phyloP scores from a whole-genome alignment of 1,139 yeast species.

The Yamadazyma mexicana region DNA sequence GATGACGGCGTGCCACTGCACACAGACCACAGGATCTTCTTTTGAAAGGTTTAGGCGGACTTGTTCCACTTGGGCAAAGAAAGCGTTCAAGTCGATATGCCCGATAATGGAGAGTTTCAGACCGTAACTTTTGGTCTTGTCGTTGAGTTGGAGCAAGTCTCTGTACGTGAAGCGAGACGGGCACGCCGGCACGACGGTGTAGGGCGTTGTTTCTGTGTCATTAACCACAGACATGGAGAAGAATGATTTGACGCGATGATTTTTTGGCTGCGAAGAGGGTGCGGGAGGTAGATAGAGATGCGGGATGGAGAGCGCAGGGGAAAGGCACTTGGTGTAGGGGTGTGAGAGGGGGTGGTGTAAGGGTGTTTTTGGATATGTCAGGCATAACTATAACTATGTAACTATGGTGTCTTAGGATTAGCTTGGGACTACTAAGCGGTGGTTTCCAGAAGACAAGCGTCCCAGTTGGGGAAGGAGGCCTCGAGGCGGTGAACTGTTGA shows the following conservation, averaged over 20 bases:
- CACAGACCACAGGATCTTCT: conserved; percentile 87
- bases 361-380: no score
- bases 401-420: no score
- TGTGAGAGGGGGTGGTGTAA: not conserved
- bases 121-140: conserved; percentile 43
- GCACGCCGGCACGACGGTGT: conserved; percentile 7
- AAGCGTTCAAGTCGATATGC: conserved; percentile 90
- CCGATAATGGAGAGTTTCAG: conserved; percentile 82
- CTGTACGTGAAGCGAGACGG: conserved; percentile 40
- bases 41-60: conserved; percentile 62
- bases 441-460: no score
- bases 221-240: conserved; percentile 10
- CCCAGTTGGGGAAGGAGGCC: no score
- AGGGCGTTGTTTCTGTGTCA: conserved; percentile 5
- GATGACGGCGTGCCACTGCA: conserved; percentile 87
- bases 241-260: not conserved
- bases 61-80: conserved; percentile 93
- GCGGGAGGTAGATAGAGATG: no score
- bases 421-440: no score
- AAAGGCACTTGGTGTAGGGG: no score
- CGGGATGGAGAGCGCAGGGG: no score
- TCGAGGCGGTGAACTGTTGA: no score
- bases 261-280: not conserved
- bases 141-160: conserved; percentile 50
- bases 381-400: no score